Base-by-base conservation (phyloP, 148 eudicot genomes). In the Chenopodium berlandieri region DNA sequence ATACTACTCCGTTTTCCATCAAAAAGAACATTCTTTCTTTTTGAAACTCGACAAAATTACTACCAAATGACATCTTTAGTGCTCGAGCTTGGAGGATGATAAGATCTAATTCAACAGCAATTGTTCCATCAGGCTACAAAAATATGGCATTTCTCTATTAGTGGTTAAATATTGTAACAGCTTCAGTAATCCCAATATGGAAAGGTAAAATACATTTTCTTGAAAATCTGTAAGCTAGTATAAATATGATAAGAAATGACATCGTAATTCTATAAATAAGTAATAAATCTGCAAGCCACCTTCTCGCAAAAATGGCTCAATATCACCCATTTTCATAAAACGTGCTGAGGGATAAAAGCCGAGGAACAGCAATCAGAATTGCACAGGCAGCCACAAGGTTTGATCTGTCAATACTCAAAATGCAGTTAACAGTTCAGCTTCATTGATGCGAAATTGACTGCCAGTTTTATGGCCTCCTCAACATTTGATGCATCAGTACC, bases 401-500 rank as follows among this genome's bases (percentile, higher is more conserved):
- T 27, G 64, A 65, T 47, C 52, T 30, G 68, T 25, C n/a, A 62
- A 48, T 12, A 37, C 27, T 14, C 7, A 27, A 46, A 30, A 17
- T 48, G 9, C 30, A 37, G 64, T 7, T 37, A 25, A 87, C 85
- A 88, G 50, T 67, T 85, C 82, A 95, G 81, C 86, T 93, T 93
- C 91, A 92, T 75, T 44, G 94, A 86, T 0, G 98, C 97, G 78
- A 92, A 93, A 44, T 89, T 80, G 23, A 68, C 72, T 5, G 98
- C 98, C 81, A 90, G 79, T 20, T 89, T 89, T 56, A 93, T 85
- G 2, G 96, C 98, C 23, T 87, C 90, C 60, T 87, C 89, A 4
- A 95, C 81, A 22, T 89, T 89, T 2, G 89, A 77, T 64, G 91
- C 85, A 78, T 88, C 94, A 47, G 91, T 80, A 58, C 97, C 98